phyloP scores from a whole-genome alignment of 2,329 filamentous ascomycete species.

The Colletotrichum tropicicola region DNA sequence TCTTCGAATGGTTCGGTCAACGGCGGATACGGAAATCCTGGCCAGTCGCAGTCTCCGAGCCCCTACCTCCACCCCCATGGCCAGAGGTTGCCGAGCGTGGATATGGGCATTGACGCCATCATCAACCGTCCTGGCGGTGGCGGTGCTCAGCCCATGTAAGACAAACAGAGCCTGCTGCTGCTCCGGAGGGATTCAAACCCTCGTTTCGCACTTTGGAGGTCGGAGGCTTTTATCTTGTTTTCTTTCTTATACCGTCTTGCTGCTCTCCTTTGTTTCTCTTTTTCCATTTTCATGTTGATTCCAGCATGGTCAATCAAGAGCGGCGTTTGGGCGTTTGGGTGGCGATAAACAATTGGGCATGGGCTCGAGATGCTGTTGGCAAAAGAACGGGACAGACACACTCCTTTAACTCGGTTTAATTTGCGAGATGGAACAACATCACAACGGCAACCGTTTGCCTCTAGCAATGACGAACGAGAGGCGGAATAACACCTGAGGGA shows the following conservation, averaged over 20 bases:
- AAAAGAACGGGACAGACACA: neutral
- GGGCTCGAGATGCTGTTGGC: no score
- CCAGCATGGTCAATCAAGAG: no score
- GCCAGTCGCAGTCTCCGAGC: slow-evolving; percentile 35
- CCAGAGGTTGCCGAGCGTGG: slow-evolving; percentile 61
- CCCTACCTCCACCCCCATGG: slow-evolving; percentile 41
- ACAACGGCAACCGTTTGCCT: slow-evolving; percentile 1
- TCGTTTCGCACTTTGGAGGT: neutral
- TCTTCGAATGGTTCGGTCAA: slow-evolving; percentile 52
- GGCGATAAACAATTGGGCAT: no score
- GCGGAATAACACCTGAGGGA: neutral
- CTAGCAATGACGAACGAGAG: slow-evolving; percentile 11
- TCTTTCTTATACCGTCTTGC: neutral
- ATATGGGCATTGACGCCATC: slow-evolving; percentile 69
- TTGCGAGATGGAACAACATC: neutral
- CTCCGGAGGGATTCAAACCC: neutral
- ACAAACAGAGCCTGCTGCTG: no score
- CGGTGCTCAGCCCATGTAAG: slow-evolving; percentile 31
- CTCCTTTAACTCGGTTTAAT: slow-evolving; percentile 2
- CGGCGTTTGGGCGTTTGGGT: no score
- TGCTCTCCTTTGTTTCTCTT: neutral
- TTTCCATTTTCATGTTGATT: no score
- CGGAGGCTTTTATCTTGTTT: slow-evolving; percentile 13
- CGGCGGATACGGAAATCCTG: slow-evolving; percentile 40
- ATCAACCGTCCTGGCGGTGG: slow-evolving; percentile 59